Base-by-base conservation (phyloP, 139 green algal species). In the Picochlorum sp. region DNA sequence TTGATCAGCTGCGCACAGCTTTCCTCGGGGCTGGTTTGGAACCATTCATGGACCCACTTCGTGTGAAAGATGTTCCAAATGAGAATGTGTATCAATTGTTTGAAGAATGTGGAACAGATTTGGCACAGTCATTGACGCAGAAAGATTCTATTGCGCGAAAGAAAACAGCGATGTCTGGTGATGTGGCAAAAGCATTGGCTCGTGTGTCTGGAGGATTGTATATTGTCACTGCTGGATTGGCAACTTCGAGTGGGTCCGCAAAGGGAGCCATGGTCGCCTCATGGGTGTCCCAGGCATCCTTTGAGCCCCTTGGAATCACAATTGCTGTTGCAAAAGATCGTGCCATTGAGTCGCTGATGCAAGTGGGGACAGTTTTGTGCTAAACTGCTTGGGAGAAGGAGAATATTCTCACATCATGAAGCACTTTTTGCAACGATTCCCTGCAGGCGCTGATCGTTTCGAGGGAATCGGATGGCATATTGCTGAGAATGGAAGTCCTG, bases 301-400 rank as follows among this genome's bases (percentile, higher is more conserved):
- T 98, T 73, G 91, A 98, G 85, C 92, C 92, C 0, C 79, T 98
- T 28, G 92, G 92, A 26, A 77, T 98, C 16, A 96, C 88, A 49
- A 84, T 98, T 20, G 88, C 92, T 2, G 89, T 98, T 45, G 92
- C 92, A 47, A 97, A 98, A 78, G 92, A 98, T 75, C 77, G 92
- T 16, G 92, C 92, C 69, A 98, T 98, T 57, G 92, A 98, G 90
- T 90, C 79, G 18, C 79, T 98, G 32, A 95, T 98, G 91, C 92
- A 97, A 83, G 90, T 97, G 91, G 91, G 28, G 92, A 97, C 70
- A 69, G 20, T 1, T 98, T 98, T 82, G 88, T 95, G 61, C 75
- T 98, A 21, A 98, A 98, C 79, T 88, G 77, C 68, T 79, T 98
- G 62, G 85, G 86, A 7, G 91, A 97, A 61, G 73, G 77, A 38